Base-by-base conservation (phyloP, 805 yeast species). In the Kregervanrija pseudodelftensis region DNA sequence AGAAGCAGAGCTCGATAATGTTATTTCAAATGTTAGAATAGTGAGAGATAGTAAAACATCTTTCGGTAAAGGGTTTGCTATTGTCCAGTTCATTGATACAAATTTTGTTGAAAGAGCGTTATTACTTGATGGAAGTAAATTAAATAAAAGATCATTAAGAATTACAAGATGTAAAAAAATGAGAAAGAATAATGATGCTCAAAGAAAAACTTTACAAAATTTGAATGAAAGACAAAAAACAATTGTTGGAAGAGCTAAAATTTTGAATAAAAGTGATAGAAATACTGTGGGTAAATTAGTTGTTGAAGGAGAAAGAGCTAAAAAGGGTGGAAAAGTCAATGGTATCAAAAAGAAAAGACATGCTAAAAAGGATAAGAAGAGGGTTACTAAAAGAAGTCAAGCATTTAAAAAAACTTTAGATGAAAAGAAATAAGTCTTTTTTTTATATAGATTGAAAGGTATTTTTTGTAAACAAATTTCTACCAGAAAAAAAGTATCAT, bases 11-110 rank as follows among this genome's bases (percentile, higher is more conserved):
- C 81, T 77, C 28, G 45, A 41, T 5, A 57, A 54, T 16, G 52
- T 58, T 31, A 84, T 93, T 44, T 95, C 89, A 61, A 82, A 85
- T 50, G 96, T 93, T 31, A 78, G 99, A 63, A 76, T 93, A 39
- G 77, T 93, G 32, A 79, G 99, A 60, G 99, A 93, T 61, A 68
- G 95, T 13, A 87, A 87, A 67, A 91, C 97, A 16, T 91, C 93
- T 57, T 72, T 91, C 47, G 99, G 99, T 51, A 93, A 93, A 67
- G 99, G 99, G 5, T 90, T 93, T 68, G 99, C 96, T 5, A 86
- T 90, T 61, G 89, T 93, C 33, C 98, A 91, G 64, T 93, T 90
- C 69, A 76, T 72, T 49, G 91, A 85, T 57, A 54, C 76, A 1
- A 66, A 82, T 44, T 71, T 81, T 36, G 96, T 93, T 9, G 80